Evolutionary conservation across 306 rosid species (phyloP).

Genomic region (Pueraria montana): DNA sequence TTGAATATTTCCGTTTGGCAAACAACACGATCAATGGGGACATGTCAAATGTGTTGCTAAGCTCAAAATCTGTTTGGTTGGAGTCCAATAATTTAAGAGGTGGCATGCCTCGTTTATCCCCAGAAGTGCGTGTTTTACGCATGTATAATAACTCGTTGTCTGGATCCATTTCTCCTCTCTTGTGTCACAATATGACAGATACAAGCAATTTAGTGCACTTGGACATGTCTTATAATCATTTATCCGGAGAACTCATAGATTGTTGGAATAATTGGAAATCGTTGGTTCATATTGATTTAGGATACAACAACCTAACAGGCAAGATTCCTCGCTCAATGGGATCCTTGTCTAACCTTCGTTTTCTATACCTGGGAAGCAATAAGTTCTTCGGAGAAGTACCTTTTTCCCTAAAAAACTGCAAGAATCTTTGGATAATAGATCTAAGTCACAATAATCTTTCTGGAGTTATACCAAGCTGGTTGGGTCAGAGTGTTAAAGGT

Average conservation of each 20-base stretch:
- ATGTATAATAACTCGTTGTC: slow-evolving; percentile 26
- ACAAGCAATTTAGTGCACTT: slow-evolving; percentile 11
- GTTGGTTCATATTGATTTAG: background rate
- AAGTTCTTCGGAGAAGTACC: slow-evolving; percentile 38
- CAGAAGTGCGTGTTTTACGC: slow-evolving; percentile 24
- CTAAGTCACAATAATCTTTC: slow-evolving; percentile 12
- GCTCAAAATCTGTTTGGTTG: background rate
- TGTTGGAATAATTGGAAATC: slow-evolving; percentile 21
- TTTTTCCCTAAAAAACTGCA: background rate
- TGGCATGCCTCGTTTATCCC: slow-evolving; percentile 43
- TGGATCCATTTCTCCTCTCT: slow-evolving; percentile 47
- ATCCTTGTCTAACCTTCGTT: background rate
- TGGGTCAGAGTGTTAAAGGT: background rate
- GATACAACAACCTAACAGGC: too few species aligned
- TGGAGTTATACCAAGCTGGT: slow-evolving; percentile 34
- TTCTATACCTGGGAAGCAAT: slow-evolving; percentile 12
- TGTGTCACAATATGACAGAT: slow-evolving; percentile 14
- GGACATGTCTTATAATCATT: slow-evolving; percentile 20
- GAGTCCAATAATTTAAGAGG: background rate
- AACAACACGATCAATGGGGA: slow-evolving; percentile 29
- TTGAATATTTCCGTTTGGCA: background rate
- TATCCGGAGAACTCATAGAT: slow-evolving; percentile 29
- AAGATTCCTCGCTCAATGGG: too few species aligned
- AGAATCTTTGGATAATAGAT: background rate
- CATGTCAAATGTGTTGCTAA: slow-evolving; percentile 14